Conservation (phyloP, 2,329 filamentous ascomycete genomes). For the Exophiala mesophila region DNA sequence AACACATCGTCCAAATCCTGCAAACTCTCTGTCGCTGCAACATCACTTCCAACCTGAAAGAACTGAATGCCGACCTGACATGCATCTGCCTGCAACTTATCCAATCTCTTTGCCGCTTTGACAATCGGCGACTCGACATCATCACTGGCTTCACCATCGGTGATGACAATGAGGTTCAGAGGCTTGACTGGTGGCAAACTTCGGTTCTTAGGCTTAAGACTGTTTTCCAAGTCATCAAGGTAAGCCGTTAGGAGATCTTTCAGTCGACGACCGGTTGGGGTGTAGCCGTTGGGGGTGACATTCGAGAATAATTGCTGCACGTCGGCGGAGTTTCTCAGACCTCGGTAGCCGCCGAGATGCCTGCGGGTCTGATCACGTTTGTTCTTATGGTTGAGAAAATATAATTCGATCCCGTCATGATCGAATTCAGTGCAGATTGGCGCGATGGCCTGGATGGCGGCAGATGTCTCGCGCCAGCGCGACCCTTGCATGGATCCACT, state of each 20-base stretch:
- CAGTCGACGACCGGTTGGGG: conserved; percentile 70
- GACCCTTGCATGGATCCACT: conserved; percentile 75
- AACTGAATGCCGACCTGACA: conserved; percentile 93
- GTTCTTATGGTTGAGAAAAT: conserved; percentile 71
- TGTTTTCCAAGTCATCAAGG: conserved; percentile 50
- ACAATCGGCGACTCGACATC: conserved; percentile 70
- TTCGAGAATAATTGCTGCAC: conserved; percentile 67
- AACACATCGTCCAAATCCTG: conserved; percentile 71
- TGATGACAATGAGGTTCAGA: conserved; percentile 88
- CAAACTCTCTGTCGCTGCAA: conserved; percentile 59
- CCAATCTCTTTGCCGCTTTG: conserved; percentile 63
- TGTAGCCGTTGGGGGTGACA: conserved; percentile 61
- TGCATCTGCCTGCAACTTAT: conserved; percentile 62
- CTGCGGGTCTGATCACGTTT: conserved; percentile 37
- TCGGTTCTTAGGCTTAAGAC: conserved; percentile 36
- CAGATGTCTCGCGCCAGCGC: conserved; percentile 70
- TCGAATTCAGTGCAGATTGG: conserved; percentile 79
- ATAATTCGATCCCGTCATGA: conserved; percentile 79
- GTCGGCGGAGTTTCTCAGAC: conserved; percentile 53
- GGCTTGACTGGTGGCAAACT: conserved; percentile 57
- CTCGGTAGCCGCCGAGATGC: conserved; percentile 56
- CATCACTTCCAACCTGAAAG: conserved; percentile 82
- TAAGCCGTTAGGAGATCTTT: conserved; percentile 70
- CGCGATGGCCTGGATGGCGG: conserved; percentile 67
- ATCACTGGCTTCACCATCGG: conserved; percentile 77